Conservation (phyloP, 2,329 filamentous ascomycete species). For the Myriangium duriaei region DNA sequence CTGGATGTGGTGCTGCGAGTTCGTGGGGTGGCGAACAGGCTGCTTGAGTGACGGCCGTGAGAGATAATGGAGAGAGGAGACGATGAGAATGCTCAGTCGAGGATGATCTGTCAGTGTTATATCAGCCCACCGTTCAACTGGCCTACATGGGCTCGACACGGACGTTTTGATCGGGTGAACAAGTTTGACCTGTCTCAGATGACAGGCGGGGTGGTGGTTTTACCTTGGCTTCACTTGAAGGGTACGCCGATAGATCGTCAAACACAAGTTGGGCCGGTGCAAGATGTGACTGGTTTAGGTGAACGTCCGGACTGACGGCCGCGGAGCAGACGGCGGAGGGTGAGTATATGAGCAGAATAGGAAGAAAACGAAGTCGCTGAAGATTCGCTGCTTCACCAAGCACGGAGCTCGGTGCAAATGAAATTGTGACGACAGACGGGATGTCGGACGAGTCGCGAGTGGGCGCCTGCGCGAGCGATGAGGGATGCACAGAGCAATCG, state of each 20-base stretch:
- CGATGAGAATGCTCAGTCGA: background rate
- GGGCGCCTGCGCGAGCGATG: background rate
- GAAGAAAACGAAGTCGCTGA: background rate
- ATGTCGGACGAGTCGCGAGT: background rate
- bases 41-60: no score
- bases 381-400: no score
- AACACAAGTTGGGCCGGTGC: background rate
- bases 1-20: background rate
- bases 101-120: background rate
- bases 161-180: slow-evolving; percentile 2
- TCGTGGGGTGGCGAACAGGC: no score
- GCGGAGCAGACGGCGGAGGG: background rate
- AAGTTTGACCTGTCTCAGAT: slow-evolving; percentile 9
- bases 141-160: slow-evolving; percentile 4
- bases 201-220: slow-evolving; percentile 7
- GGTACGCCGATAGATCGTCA: background rate
- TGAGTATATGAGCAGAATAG: background rate
- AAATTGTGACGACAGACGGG: no score
- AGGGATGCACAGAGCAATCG: background rate
- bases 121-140: slow-evolving; percentile 4
- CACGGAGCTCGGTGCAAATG: no score
- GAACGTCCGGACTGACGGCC: background rate
- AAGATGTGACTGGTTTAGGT: background rate
- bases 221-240: background rate
- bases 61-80: background rate